phyloP scores from a whole-genome alignment of 306 rosid genomes.

The Fragaria nilgerrensis region DNA sequence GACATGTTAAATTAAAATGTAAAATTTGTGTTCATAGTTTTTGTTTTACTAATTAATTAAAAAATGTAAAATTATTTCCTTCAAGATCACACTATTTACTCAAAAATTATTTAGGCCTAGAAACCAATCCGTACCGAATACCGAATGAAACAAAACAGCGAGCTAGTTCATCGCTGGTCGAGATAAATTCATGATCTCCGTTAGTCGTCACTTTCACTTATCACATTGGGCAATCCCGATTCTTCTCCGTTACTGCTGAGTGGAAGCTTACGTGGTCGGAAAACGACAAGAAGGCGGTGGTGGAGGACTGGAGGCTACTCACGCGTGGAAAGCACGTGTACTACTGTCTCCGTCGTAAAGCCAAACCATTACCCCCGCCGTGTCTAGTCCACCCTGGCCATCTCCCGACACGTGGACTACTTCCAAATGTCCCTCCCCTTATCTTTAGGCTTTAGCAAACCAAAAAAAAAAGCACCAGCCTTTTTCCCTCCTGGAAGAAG shows the following conservation, averaged over 20 bases:
- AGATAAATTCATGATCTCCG: too few relatives aligned
- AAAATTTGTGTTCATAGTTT: too few relatives aligned
- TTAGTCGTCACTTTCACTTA: neutral
- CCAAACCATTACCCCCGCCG: neutral
- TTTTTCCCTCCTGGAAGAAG: neutral
- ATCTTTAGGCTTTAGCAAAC: neutral
- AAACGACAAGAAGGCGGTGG: conserved; percentile 4
- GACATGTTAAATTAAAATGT: too few relatives aligned
- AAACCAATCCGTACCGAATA: too few relatives aligned
- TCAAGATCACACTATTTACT: too few relatives aligned
- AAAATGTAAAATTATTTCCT: too few relatives aligned
- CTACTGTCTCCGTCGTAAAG: neutral
- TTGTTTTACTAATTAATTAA: too few relatives aligned
- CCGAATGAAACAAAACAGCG: too few relatives aligned
- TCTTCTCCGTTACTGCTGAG: neutral
- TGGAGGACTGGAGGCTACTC: neutral
- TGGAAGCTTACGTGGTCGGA: conserved; percentile 18
- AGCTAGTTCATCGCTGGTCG: too few relatives aligned
- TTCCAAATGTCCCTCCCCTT: neutral
- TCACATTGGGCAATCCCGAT: neutral
- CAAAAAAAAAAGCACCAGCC: neutral
- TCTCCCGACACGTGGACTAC: conserved; percentile 26
- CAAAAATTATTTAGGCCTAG: accelerated
- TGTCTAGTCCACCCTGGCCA: conserved; percentile 19
- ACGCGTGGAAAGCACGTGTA: conserved; percentile 25